phyloP scores from a whole-genome alignment of 192 early-diverging fungal genomes.

The Neocallimastix lanati region DNA sequence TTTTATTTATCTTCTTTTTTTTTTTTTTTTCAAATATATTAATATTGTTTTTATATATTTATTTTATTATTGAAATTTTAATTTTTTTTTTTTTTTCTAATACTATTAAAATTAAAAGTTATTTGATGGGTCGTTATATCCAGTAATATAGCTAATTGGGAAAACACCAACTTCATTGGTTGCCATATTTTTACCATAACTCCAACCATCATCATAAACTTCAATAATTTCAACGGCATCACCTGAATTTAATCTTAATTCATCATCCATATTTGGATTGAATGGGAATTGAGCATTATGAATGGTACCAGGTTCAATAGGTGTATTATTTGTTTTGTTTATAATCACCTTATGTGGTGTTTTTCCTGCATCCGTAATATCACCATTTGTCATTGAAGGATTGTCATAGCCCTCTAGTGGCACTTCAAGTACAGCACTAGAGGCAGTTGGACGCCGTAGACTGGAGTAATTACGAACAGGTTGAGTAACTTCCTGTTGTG shows the following conservation, averaged over 20 bases:
- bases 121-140: not conserved
- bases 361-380: not conserved
- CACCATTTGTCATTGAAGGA: not conserved
- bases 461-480: not conserved
- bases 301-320: not conserved
- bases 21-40: no score
- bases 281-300: conserved; percentile 2
- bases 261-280: conserved; percentile 8
- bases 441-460: not conserved
- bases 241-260: conserved; percentile 8
- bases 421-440: not conserved
- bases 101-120: not conserved
- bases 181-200: not conserved
- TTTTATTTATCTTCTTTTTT: no score
- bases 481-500: not conserved
- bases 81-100: not conserved
- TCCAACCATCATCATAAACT: conserved; percentile 15
- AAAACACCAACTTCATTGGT: not conserved
- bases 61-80: no score
- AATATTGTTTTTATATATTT: no score
- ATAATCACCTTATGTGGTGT: not conserved
- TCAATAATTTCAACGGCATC: conserved; percentile 14
- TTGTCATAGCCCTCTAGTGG: not conserved
- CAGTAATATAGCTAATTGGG: not conserved
- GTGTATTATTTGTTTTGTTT: not conserved